These are phyloP conservation scores for Agaricus bisporus DNA, from an alignment of 768 basidiomycete species.

Conservation along the genomic window DNA sequence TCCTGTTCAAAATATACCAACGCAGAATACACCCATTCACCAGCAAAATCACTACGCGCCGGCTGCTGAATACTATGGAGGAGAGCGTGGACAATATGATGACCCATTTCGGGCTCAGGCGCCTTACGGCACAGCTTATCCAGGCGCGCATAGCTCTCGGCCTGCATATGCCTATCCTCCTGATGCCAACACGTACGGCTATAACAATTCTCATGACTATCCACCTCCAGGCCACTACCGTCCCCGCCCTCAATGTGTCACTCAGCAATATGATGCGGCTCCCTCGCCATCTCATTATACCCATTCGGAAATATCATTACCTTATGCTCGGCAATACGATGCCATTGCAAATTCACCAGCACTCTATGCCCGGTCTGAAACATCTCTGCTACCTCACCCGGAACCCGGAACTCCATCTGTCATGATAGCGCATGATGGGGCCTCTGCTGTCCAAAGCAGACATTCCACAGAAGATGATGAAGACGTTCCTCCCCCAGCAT, in stretches of 20 bases:
- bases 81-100: neutral
- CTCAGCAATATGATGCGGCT: neutral
- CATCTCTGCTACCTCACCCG: too few relatives aligned
- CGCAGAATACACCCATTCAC: neutral
- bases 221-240: constrained; percentile 5
- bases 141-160: neutral
- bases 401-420: too few relatives aligned
- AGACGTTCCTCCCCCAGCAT: constrained; percentile 3
- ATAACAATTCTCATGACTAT: constrained; percentile 1
- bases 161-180: neutral
- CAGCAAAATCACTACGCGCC: neutral
- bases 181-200: neutral
- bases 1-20: constrained; percentile 2
- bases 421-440: too few relatives aligned
- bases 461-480: neutral
- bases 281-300: neutral
- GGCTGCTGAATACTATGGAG: neutral
- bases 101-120: neutral
- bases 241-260: neutral
- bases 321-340: neutral
- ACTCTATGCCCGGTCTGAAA: neutral
- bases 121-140: neutral
- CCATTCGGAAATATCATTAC: too few relatives aligned
- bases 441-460: neutral
- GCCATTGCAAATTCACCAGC: neutral